Base-by-base conservation (phyloP, 2,329 filamentous ascomycete genomes). In the Clarireedia homoeocarpa region DNA sequence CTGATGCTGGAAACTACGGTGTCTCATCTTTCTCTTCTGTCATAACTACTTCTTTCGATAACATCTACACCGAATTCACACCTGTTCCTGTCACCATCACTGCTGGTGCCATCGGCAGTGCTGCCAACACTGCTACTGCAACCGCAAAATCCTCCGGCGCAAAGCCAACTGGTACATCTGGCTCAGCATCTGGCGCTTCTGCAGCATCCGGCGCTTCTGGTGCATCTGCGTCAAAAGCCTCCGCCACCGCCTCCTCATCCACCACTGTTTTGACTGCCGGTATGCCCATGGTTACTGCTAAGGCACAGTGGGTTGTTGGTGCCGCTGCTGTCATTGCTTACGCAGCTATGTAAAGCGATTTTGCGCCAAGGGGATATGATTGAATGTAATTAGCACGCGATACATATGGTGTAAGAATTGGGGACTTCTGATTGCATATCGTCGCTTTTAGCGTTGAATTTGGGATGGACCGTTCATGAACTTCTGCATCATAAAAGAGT, bases 311-410 rank as follows among this genome's bases (percentile, higher is more conserved):
- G 62, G 42, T 60, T 46, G 7, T 65, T 34, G 62, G 62, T 48
- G 61, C 61, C 2, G 64, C 62, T 4, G 63, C 57, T 6, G 64
- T 20, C 73, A 62, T 61, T 39, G 64, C 58, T n/a, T 56, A 60
- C 44, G 62, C 60, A 27, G 63, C 59, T 3, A 51, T 65, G 56
- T 63, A 54, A 54, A 20, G 17, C 17, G n/a, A 42, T 42, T 17
- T 34, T 15, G 26, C 9, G 6, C n/a, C 5, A 42, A 10, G 17
- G 17, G 17, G 15, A 42, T 20, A 17, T 15, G 7, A 17, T 42
- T n/a, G 15, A 10, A n/a, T 20, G 39, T 42, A 42, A 7, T 42
- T 42, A 42, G 17, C 39, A 42, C 17, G 39, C 39, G 39, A 17
- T n/a, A 42, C 7, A 9, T 10, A 42, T 42, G 39, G 39, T 42